A percentile compares a stretch with the other conserved stretches of the same genome.
Evolutionary conservation across 2,329 filamentous ascomycete species (phyloP).

Genomic region (Cytospora piceae): DNA sequence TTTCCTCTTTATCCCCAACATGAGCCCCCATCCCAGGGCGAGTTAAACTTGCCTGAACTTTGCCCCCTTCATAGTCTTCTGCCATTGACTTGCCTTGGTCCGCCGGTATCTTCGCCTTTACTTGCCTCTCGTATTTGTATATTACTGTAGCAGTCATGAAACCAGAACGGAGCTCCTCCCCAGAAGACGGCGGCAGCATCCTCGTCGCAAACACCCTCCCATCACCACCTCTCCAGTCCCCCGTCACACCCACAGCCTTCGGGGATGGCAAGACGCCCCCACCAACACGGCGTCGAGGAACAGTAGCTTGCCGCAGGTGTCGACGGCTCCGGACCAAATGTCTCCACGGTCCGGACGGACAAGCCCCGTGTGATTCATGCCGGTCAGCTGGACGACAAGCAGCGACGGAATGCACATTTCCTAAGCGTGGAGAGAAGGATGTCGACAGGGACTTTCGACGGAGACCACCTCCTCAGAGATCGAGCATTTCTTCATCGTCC

Average conservation of each 20-base stretch:
- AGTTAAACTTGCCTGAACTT: neutral
- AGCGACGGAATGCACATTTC: conserved; percentile 26
- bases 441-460: conserved; percentile 29
- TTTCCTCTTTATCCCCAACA: conserved; percentile 25
- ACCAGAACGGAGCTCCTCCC: conserved; percentile 21
- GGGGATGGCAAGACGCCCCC: conserved; percentile 13
- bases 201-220: conserved; percentile 23
- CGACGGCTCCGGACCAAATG: conserved; percentile 31
- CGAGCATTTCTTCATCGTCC: conserved; percentile 27
- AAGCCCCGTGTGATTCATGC: conserved; percentile 29
- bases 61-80: neutral
- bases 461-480: conserved; percentile 20
- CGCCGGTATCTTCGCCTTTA: neutral
- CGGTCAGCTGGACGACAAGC: conserved; percentile 28
- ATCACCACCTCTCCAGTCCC: conserved; percentile 23
- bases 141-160: conserved; percentile 23
- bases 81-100: neutral
- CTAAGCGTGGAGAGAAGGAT: conserved; percentile 28
- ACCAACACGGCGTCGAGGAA: conserved; percentile 26
- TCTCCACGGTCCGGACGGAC: conserved; percentile 28
- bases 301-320: conserved; percentile 31
- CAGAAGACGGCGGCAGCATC: conserved; percentile 28
- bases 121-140: neutral
- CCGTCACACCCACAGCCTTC: conserved; percentile 11
- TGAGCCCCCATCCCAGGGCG: conserved; percentile 11